Evolutionary conservation across 305 asterid genomes (phyloP), one percentile per base, ranked within the genome.

Genomic region (Fraxinus sp.): DNA sequence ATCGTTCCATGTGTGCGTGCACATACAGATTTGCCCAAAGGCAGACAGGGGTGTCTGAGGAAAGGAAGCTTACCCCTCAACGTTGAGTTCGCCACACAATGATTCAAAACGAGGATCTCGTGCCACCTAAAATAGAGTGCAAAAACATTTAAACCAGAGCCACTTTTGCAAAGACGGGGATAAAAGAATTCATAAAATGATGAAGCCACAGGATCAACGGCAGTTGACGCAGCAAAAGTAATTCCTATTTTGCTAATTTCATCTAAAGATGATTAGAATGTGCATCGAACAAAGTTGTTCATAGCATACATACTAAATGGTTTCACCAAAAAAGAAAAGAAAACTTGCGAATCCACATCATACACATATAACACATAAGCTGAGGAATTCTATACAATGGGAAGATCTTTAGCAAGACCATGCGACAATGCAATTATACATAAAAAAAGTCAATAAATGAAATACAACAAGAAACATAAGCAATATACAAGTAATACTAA

Each of bases 81-180:
- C 95, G 64, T 94, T 90, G 9, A 94, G 90, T 0, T 79, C 78
- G 36, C 97, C 99, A 37, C 93, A 91, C 81, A 96, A 87, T 22
- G 98, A 84, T 85, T 94, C 99, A 88, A 96, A 96, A 18, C 99
- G 98, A 89, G 99, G 99, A 81, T 93, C 99, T 59, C 97, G 91
- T 11, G 85, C 90, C 70, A 91, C 94, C 98, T 95, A 85, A 84
- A 81, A 89, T 13, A 83, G 83, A 37, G 80, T 1, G 70, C 41
- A 55, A 37, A 81, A 26, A 10, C 55, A 78, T n/a, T 9, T 68
- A 30, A 64, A 49, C 37, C 83, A 85, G 39, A 44, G 75, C 75
- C 22, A 26, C 55, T 80, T 71, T 72, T 46, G 13, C 16, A 6
- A 77, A 46, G 79, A 35, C 76, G 57, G 46, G 46, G 44, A 73